Base-by-base conservation (phyloP, 345 rosid genomes). In the Boechera stricta region DNA sequence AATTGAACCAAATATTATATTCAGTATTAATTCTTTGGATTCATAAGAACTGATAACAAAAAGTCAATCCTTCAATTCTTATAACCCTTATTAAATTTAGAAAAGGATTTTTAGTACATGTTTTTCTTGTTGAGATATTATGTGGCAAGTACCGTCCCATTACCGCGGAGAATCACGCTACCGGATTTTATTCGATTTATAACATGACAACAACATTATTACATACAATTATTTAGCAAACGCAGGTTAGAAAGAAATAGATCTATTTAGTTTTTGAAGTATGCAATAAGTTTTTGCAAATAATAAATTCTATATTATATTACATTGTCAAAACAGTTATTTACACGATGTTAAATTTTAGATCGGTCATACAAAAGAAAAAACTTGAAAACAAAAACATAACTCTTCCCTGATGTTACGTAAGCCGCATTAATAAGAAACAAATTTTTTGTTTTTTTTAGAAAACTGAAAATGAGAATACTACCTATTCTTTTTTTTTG, bases 391-490 rank as follows among this genome's bases (percentile, higher is more conserved):
- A 69, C 65, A 69, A n/a, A 31, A 69, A 63, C 28, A 38, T 2
- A 63, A 44, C 71, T 69, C 65, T 54, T 32, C 60, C 18, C 60
- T 71, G 49, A 36, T 56, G 38, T 71, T 71, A 77, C 76, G 64
- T 5, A 64, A 66, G 74, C 60, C 71, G 28, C 71, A 18, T 45
- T 8, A 60, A 69, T 13, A 26, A 6, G 11, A 76, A 1, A 45
- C 58, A n/a, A 15, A 51, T 5, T 13, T 18, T 68, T 42, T 15
- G 6, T 24, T 15, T 3, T 36, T 38, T 13, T 47, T 32, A 7
- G 26, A 70, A 63, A 70, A 45, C 76, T 70, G 44, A 61, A 61
- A 62, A 24, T 62, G 66, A 77, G 71, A 70, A 70, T 7, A 52
- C 71, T 24, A 77, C 64, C 64, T 9, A 2, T 71, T 35, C n/a